These are phyloP conservation scores for Aspergillus nanangensis DNA, from an alignment of 495 filamentous ascomycete genomes.

Conservation along the genomic window DNA sequence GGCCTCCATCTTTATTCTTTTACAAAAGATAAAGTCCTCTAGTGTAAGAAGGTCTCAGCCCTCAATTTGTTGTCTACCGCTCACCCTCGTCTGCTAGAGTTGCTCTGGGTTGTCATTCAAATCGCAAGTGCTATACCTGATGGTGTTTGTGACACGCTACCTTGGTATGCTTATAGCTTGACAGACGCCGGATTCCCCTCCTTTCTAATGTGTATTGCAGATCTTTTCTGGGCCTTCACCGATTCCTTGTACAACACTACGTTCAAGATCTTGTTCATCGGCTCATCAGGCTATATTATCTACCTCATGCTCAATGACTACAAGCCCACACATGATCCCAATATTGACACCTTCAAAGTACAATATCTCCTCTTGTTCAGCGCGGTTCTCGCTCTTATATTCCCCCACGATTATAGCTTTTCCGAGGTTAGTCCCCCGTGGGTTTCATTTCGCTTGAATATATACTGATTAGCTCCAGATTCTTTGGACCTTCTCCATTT, in stretches of 20 bases:
- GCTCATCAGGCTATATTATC: constrained; percentile 82
- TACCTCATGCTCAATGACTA: constrained; percentile 96
- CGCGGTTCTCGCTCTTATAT: constrained; percentile 71
- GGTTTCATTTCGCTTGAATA: no score
- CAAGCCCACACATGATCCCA: constrained; percentile 92
- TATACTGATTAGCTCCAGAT: constrained; percentile 50
- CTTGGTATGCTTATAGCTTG: constrained; percentile 55
- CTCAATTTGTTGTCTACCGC: not conserved
- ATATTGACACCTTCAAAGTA: constrained; percentile 93
- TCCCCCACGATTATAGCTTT: constrained; percentile 72
- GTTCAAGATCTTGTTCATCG: constrained; percentile 95
- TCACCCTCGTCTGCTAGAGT: constrained; percentile 53
- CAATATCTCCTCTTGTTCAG: constrained; percentile 84
- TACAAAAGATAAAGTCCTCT: constrained; percentile 91
- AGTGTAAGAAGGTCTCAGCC: constrained; percentile 53
- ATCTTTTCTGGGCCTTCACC: constrained; percentile 84
- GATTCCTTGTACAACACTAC: constrained; percentile 81
- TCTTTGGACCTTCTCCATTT: constrained; percentile 94
- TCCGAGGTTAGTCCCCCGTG: constrained; percentile 46
- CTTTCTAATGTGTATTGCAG: constrained; percentile 34
- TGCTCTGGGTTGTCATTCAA: constrained; percentile 97
- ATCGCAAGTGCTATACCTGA: constrained; percentile 87
- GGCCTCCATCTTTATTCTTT: constrained; percentile 85
- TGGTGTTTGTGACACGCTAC: constrained; percentile 92
- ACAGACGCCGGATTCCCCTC: not conserved